Evolutionary conservation across 768 basidiomycete genomes (phyloP), one percentile per base, ranked within the genome.

Genomic region (Amanita phalloides): DNA sequence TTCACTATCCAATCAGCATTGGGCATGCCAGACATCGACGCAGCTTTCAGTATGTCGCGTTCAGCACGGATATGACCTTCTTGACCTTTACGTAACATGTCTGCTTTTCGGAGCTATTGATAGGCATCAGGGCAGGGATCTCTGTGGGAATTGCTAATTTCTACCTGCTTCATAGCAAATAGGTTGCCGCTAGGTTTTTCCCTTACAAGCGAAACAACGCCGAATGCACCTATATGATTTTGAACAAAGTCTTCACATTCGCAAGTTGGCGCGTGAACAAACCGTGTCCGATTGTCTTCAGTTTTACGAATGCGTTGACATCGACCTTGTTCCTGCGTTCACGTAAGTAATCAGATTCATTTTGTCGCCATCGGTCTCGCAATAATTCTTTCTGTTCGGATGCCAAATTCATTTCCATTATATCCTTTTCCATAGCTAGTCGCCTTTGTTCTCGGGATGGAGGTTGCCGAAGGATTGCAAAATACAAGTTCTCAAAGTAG

Each of bases 31-130:
- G 86, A 81, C 58, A 85, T 72, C 10, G 93, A 86, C 5, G 94
- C 94, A 30, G 90, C 88, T 68, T 90, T 91, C 54, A 97, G 79
- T 39, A 98, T 73, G 61, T 98, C 93, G 62, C 93, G 85, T 65
- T 97, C 93, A 38, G 94, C 95, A 48, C 92, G 84, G 62, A 96
- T 88, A 67, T 97, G 95, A 1, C 93, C 95, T 69, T 97, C 95
- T 67, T 97, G 95, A 21, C 92, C 90, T 72, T 93, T 94, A 48
- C 90, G 84, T 62, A 95, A 76, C 91, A 95, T 93, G 67, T 93
- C 90, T 55, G 79, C 79, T 71, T 90, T 91, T 56, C 89, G 81
- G 63, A 90, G 71, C 87, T 89, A 62, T 52, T 48, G 33, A 44
- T 36, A 45, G 58, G 61, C 56, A 57, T 58, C 14, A 54, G 54